Percentiles rank a stretch among this genome's conserved stretches.
phyloP scores from a whole-genome alignment of 2,329 filamentous ascomycete species.

The Pyricularia grisea region DNA sequence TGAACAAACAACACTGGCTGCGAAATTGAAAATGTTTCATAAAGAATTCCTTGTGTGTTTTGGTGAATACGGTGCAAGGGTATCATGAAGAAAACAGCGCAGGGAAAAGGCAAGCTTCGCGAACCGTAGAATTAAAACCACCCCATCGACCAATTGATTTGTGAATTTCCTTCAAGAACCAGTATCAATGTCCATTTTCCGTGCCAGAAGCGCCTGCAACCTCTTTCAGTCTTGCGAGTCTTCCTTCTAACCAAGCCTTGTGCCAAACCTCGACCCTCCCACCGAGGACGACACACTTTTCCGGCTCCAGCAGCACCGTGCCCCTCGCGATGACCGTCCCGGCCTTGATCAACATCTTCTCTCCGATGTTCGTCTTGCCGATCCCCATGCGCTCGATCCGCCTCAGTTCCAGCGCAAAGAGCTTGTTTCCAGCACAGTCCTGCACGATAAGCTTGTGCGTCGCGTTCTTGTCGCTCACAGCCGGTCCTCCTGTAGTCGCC shows the following conservation, averaged over 20 bases:
- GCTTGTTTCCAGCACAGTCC: conserved; percentile 60
- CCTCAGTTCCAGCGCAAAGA: conserved; percentile 65
- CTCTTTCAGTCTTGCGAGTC: conserved; percentile 59
- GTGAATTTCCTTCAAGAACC: not conserved
- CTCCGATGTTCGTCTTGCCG: conserved; percentile 60
- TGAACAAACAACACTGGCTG: not conserved
- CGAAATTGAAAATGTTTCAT: not conserved
- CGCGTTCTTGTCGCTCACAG: conserved; percentile 31
- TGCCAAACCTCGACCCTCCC: conserved; percentile 81
- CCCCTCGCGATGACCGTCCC: conserved; percentile 62
- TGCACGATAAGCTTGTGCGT: conserved; percentile 78
- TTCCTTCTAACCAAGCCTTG: conserved; percentile 62
- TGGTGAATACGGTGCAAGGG: not conserved
- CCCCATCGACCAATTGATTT: not conserved
- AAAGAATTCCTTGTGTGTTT: not conserved
- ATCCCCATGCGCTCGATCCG: conserved; percentile 57
- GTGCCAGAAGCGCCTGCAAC: conserved; percentile 31
- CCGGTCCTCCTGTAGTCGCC: conserved; percentile 8
- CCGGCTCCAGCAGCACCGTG: conserved; percentile 66
- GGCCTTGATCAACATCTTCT: conserved; percentile 67
- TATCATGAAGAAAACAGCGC: not conserved
- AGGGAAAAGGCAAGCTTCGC: not conserved
- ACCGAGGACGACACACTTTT: conserved; percentile 62
- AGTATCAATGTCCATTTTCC: not conserved
- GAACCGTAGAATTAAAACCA: not conserved